Percentiles rank a stretch among this genome's conserved stretches.
These are phyloP conservation scores for Quercus rubra DNA, from an alignment of 306 rosid genomes.

Conservation along the genomic window DNA sequence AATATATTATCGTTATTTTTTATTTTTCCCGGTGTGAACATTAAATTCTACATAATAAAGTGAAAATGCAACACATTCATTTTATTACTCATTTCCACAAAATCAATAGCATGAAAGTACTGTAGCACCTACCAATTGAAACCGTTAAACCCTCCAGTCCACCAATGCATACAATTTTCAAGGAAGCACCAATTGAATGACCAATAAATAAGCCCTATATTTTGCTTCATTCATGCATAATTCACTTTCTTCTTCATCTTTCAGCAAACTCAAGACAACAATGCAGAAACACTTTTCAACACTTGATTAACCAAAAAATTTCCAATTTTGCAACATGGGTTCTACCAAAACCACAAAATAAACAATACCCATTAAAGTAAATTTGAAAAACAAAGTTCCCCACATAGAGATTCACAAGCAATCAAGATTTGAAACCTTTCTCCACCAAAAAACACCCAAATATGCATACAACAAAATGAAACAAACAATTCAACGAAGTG, in stretches of 20 bases:
- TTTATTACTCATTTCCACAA: neutral
- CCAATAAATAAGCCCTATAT: neutral
- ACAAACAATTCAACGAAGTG: neutral
- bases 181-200: neutral
- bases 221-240: neutral
- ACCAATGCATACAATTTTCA: constrained; percentile 5
- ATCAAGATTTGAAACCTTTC: neutral
- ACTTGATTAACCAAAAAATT: constrained; percentile 7
- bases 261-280: neutral
- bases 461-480: neutral
- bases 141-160: neutral
- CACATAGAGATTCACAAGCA: neutral
- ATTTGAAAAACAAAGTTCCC: neutral
- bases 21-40: constrained; percentile 4
- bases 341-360: neutral
- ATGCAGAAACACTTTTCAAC: neutral
- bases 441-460: neutral
- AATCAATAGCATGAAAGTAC: neutral
- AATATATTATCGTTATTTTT: neutral
- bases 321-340: constrained; percentile 3
- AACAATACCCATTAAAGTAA: constrained; percentile 13
- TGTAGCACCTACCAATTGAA: neutral
- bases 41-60: neutral
- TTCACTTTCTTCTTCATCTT: neutral
- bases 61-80: neutral